Evolutionary conservation across 371 early-diverging fungal species (phyloP).

Genomic region (Blyttiomyces sp.): DNA sequence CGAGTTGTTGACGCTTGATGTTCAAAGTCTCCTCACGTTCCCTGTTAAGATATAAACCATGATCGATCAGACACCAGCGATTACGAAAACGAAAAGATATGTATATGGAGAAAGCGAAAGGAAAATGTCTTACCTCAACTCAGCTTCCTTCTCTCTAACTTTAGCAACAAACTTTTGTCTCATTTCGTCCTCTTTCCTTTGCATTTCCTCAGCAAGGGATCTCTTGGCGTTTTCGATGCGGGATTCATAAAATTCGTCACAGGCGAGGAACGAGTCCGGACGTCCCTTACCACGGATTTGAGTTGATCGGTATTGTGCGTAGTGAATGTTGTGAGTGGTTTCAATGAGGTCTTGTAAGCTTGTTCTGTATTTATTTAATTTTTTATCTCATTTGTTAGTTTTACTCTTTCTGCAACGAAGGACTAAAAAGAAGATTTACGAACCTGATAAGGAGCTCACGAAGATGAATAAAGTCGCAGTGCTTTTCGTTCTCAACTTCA

Average conservation of each 20-base stretch:
- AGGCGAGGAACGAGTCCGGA: slow-evolving; percentile 68
- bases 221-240: slow-evolving; percentile 56
- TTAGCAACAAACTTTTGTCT: slow-evolving; percentile 67
- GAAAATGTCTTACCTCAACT: slow-evolving; percentile 38
- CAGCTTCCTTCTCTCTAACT: slow-evolving; percentile 72
- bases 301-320: slow-evolving; percentile 40
- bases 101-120: not conserved
- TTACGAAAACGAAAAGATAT: not conserved
- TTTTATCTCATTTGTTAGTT: slow-evolving; percentile 33
- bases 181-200: slow-evolving; percentile 70
- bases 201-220: slow-evolving; percentile 63
- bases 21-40: slow-evolving; percentile 63
- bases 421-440: not conserved
- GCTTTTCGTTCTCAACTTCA: slow-evolving; percentile 52
- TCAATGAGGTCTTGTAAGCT: slow-evolving; percentile 52
- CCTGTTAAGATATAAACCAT: slow-evolving; percentile 7
- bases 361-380: slow-evolving; percentile 52
- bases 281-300: slow-evolving; percentile 48
- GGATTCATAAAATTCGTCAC: slow-evolving; percentile 71
- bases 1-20: slow-evolving; percentile 49
- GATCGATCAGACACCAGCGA: not conserved
- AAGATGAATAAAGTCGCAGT: slow-evolving; percentile 59
- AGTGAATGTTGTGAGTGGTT: slow-evolving; percentile 46
- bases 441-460: slow-evolving; percentile 45
- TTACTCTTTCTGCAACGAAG: not conserved